Evolutionary conservation across 1,139 yeast species (phyloP), one percentile per base, ranked within the genome.

Genomic region (Casaregolazyma lundiana): DNA sequence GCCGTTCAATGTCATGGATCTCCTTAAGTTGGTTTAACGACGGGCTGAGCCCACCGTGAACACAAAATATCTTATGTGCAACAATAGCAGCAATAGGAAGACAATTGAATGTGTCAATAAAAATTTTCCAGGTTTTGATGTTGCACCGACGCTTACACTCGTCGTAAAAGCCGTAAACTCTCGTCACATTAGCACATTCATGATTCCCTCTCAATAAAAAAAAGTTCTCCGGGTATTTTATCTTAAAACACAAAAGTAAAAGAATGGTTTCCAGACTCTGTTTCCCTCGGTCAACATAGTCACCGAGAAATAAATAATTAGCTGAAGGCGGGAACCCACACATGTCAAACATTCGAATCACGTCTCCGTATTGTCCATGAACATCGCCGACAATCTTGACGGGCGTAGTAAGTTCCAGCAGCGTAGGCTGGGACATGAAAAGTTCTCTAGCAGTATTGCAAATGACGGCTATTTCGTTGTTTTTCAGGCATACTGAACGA

Each of bases 321-420:
- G 96, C 80, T 52, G 86, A 80, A 2, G 98, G 98, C n/a, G 98
- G 98, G 68, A 88, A 92, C 18, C 97, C 98, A 71, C 97, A 90
- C 70, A 87, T 88, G 43, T 95, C 89, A 66, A 92, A 92, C 56
- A 92, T 76, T 55, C 97, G 78, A 54, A 92, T 81, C 57, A 92
- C 71, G 67, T 92, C 98, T 45, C 89, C 86, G 66, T 83, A 92
- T 65, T 92, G 98, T 16, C 98, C 97, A 67, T 92, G 98, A 34
- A 92, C 95, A 64, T 92, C 98, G 39, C 97, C 98, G 5, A 90
- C 97, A 35, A 92, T 90, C 67, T 92, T 92, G 15, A 92, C 98
- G 0, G 98, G 97, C 0, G 97, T 96, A 15, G 89, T 80, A 51
- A 92, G 72, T 64, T 92, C 97, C 46, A 92, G 71, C 48, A 92